Evolutionary conservation across 768 basidiomycete species (phyloP), one percentile per base, ranked within the genome.

Genomic region (Phlebiopsis flavidoalba): DNA sequence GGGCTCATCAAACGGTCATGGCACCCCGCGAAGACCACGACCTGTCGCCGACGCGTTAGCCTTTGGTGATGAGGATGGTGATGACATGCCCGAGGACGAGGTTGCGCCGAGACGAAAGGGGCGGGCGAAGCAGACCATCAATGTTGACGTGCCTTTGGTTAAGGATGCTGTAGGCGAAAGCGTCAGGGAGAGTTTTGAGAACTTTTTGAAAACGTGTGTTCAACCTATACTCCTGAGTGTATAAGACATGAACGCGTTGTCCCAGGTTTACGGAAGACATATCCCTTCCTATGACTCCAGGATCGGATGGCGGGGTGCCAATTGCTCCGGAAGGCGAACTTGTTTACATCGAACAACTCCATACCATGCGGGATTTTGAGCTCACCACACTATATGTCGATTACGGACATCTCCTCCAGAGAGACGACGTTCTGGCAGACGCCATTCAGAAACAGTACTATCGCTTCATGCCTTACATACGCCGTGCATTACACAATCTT

Each of bases 331-430:
- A 90, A 47, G 83, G 84, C 62, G 84, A 89, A 71, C 77, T 87
- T 54, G 80, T 91, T 60, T 98, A 98, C 71, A 78, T 98, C 68
- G 89, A 95, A 60, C 96, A 98, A 75, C 91, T 99, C 69, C 89
- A 91, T 72, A 90, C 86, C 45, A 94, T 99, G 93, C 88, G 91
- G 63, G 92, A 95, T 71, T 95, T 91, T 71, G 90, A 95, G 70
- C 80, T 97, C 57, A 93, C 93, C 8, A 98, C 96, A 0, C 88
- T 99, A 70, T 99, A 98, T 70, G 89, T 99, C 74, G 95, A 98
- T 77, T 98, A 89, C 62, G 83, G 86, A 10, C 95, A 99, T 71
- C 81, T 98, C 37, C 82, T 97, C 26, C 86, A 89, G 70, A 83
- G 87, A 57, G 95, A 98, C 71, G 95, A 97, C 64, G 88, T 95